These are phyloP conservation scores for Psophocarpus tetragonolobus DNA, from an alignment of 306 rosid species.

Conservation along the genomic window DNA sequence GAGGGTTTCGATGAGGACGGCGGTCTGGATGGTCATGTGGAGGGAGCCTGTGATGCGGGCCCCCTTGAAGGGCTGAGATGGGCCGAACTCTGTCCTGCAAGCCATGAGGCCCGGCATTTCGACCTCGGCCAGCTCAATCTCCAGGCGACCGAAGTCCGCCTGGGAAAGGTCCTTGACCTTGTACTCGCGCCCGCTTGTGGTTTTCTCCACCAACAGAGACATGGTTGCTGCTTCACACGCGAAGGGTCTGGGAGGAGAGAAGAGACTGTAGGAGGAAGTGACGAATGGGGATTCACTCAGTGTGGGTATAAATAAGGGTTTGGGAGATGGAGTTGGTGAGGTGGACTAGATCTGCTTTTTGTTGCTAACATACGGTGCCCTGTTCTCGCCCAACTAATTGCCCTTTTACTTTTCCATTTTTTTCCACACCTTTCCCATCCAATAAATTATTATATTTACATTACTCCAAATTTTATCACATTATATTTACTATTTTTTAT, in stretches of 20 bases:
- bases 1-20: slow-evolving; percentile 90
- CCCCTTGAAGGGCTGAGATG: slow-evolving; percentile 84
- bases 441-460: too few species aligned
- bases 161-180: slow-evolving; percentile 97
- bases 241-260: neutral
- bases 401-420: too few species aligned
- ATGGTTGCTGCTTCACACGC: slow-evolving; percentile 22
- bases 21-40: slow-evolving; percentile 98
- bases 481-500: too few species aligned
- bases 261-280: neutral
- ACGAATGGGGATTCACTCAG: neutral
- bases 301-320: neutral
- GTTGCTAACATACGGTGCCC: too few species aligned
- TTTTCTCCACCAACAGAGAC: slow-evolving; percentile 78
- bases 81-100: slow-evolving; percentile 75
- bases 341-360: neutral
- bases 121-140: slow-evolving; percentile 89
- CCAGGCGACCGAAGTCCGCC: slow-evolving; percentile 96
- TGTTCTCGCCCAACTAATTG: too few species aligned
- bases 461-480: too few species aligned
- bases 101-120: slow-evolving; percentile 95
- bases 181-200: slow-evolving; percentile 81
- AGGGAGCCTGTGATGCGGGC: slow-evolving; percentile 94
- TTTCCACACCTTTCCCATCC: too few species aligned
- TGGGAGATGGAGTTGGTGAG: neutral